A percentile compares a stretch with the other conserved stretches of the same genome.
phyloP scores from a whole-genome alignment of 2,329 filamentous ascomycete species.

The Microcera coccophila region DNA sequence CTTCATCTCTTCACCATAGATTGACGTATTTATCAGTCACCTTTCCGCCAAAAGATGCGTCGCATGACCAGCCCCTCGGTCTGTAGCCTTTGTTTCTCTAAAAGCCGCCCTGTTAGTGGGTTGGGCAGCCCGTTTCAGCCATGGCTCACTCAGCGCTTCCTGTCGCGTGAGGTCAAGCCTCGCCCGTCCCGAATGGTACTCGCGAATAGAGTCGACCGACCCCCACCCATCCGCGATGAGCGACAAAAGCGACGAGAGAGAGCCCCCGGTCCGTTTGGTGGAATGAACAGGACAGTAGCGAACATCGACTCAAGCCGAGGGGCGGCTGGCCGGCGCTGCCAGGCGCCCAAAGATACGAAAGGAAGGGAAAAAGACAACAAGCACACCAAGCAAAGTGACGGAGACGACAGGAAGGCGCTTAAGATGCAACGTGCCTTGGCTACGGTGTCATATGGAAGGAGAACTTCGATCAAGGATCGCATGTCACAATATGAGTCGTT shows the following conservation, averaged over 20 bases:
- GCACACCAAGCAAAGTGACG: slow-evolving; percentile 29
- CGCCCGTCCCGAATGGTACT: slow-evolving; percentile 57
- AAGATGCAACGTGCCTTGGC: slow-evolving; percentile 88
- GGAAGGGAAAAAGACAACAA: slow-evolving; percentile 22
- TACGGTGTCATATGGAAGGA: slow-evolving; percentile 69
- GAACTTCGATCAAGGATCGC: slow-evolving; percentile 47
- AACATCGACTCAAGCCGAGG: slow-evolving; percentile 30
- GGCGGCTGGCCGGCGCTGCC: slow-evolving; percentile 13
- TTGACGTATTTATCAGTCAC: no score
- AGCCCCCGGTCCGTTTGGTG: slow-evolving; percentile 49
- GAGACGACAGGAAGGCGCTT: slow-evolving; percentile 63
- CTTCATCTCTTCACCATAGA: slow-evolving; percentile 2
- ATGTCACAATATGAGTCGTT: slow-evolving; percentile 73
- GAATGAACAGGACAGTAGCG: slow-evolving; percentile 54
- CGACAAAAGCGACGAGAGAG: slow-evolving; percentile 36
- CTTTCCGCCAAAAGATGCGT: no score
- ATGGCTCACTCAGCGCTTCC: slow-evolving; percentile 35
- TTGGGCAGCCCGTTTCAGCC: slow-evolving; percentile 23
- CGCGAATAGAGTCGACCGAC: slow-evolving; percentile 48
- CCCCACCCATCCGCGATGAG: slow-evolving; percentile 34
- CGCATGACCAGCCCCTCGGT: slow-evolving; percentile 19
- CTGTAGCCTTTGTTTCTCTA: slow-evolving; percentile 24
- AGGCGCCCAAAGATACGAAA: slow-evolving; percentile 19
- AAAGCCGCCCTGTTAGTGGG: slow-evolving; percentile 10
- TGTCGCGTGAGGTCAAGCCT: slow-evolving; percentile 33